Base-by-base conservation (phyloP, 371 early-diverging fungal genomes). In the Apophysomyces elegans region DNA sequence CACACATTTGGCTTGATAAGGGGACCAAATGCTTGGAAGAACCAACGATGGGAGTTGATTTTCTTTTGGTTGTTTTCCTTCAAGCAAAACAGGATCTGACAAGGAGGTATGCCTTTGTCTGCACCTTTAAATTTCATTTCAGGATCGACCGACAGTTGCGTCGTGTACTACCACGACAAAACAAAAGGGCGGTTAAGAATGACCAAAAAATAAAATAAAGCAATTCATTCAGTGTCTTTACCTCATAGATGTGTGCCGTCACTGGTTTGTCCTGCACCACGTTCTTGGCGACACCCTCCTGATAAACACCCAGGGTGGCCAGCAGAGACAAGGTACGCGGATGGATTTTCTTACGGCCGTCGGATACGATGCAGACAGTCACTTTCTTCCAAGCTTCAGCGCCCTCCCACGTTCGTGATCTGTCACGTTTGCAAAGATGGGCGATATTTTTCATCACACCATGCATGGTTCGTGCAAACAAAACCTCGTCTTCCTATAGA, bases 1-100 rank as follows among this genome's bases (percentile, higher is more conserved):
- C 94, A 94, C 14, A 96, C 90, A 62, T 95, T 89, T n/a, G 98
- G 98, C 9, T 90, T 81, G 63, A 97, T 73, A 56, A 96, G 67
- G 14, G 88, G 88, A 18, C 96, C 90, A 76, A 97, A 95, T 4
- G 96, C 96, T 77, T 96, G 95, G 76, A 97, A 96, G 86, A 96
- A 96, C 98, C 98, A 97, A 47, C 96, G 91, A 76, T 97, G 98
- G 7, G 96, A 96, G 76, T 97, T 97, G 81, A 97, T 94, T 83
- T 95, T 92, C 68, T 94, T 94, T 60, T 86, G 87, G 69, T 92
- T 94, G 74, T 91, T 92, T 81, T 95, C 95, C 83, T 97, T 97
- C 50, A 97, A 84, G 69, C 95, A 95, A 70, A 97, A 97, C 32
- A 97, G 69, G 37, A 96, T 89, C 75, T 97, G 98, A 57, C 92